A percentile compares a stretch with the other conserved stretches of the same genome.
Conservation (phyloP, 345 rosid species). For the Syzygium oleosum region DNA sequence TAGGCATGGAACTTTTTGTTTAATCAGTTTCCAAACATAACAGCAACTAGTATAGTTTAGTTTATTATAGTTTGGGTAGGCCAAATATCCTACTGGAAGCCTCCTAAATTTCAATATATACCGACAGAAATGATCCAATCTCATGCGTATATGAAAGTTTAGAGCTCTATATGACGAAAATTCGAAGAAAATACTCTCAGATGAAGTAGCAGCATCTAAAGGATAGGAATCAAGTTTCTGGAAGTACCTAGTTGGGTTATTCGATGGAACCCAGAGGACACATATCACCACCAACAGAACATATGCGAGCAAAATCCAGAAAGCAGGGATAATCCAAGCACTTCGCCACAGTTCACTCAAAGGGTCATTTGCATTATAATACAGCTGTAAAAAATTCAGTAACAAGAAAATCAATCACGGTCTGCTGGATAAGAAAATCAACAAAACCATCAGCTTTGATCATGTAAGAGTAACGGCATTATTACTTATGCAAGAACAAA, state of each 20-base stretch:
- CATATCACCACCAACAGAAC: constrained; percentile 35
- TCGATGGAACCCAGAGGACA: constrained; percentile 39
- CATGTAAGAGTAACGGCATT: background rate
- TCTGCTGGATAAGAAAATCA: background rate
- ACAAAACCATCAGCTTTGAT: background rate
- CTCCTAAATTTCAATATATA: background rate
- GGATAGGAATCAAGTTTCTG: background rate
- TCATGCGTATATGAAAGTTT: background rate
- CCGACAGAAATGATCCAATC: background rate
- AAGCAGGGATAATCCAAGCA: constrained; percentile 46
- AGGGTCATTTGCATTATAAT: constrained; percentile 42
- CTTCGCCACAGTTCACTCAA: constrained; percentile 40
- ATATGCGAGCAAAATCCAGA: constrained; percentile 42
- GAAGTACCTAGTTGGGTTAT: constrained; percentile 29
- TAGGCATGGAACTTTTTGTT: background rate
- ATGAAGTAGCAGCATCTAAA: background rate
- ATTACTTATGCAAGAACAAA: background rate
- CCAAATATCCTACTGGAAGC: background rate
- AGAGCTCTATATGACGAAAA: background rate
- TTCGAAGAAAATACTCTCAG: background rate
- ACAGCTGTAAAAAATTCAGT: constrained; percentile 16
- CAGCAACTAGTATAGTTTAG: background rate
- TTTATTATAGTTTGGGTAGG: background rate
- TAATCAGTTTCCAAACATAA: background rate
- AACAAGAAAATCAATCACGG: background rate